Conservation (phyloP, 1,284 basidiomycete species). For the Apiotrichum gracile region DNA sequence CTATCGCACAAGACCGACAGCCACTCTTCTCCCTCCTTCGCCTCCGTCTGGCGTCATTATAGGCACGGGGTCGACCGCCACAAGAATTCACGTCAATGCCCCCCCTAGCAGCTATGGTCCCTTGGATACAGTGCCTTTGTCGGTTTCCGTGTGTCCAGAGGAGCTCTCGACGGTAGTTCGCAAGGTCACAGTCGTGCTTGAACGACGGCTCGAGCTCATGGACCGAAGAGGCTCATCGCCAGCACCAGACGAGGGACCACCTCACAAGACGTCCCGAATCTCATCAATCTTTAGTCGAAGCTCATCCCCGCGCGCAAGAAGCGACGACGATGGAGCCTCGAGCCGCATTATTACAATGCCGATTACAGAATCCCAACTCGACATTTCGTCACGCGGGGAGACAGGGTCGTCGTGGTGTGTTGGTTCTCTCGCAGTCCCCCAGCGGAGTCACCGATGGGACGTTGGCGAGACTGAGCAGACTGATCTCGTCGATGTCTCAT, state of each 20-base stretch:
- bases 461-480: conserved; percentile 31
- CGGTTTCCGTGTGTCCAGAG: conserved; percentile 24
- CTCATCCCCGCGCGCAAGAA: neutral
- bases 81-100: conserved; percentile 21
- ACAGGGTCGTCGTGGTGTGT: conserved; percentile 18
- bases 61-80: conserved; percentile 16
- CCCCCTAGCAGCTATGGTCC: conserved; percentile 33
- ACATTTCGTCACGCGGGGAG: conserved; percentile 11
- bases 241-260: neutral
- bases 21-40: conserved; percentile 19
- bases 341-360: neutral
- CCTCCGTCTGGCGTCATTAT: conserved; percentile 22
- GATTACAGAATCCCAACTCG: conserved; percentile 18
- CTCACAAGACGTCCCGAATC: conserved; percentile 2
- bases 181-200: conserved; percentile 27
- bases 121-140: conserved; percentile 23
- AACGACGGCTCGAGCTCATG: conserved; percentile 23
- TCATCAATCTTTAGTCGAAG: conserved; percentile 1
- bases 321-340: neutral
- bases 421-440: conserved; percentile 20
- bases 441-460: conserved; percentile 31
- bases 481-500: conserved; percentile 24
- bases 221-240: neutral
- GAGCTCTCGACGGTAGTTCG: conserved; percentile 21
- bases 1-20: conserved; percentile 11